Evolutionary conservation across 305 asterid genomes (phyloP).

Genomic region (Stenogyne calaminthoides): DNA sequence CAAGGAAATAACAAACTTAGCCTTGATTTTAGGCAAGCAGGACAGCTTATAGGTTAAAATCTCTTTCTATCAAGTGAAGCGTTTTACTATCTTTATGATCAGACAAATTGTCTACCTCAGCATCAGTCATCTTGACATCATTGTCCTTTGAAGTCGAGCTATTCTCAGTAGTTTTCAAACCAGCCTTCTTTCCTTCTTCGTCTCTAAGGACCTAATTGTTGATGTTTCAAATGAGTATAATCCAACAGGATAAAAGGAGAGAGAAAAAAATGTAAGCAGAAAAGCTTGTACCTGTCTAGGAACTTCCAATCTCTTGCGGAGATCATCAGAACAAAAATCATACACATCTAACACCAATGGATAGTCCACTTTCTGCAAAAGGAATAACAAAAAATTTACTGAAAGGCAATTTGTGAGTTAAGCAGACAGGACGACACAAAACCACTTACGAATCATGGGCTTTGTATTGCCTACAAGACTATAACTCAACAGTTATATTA

Average conservation of each 20-base stretch:
- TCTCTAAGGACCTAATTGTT: slow-evolving; percentile 74
- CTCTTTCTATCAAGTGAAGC: slow-evolving; percentile 8
- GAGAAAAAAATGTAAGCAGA: slow-evolving; percentile 18
- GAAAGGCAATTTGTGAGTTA: slow-evolving; percentile 1
- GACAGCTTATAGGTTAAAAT: not conserved
- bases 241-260: slow-evolving; percentile 13
- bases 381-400: not conserved
- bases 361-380: slow-evolving; percentile 90
- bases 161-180: slow-evolving; percentile 68
- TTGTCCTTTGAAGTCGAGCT: slow-evolving; percentile 54
- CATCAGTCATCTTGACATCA: slow-evolving; percentile 86
- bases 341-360: slow-evolving; percentile 90
- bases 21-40: slow-evolving; percentile 13
- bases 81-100: slow-evolving; percentile 18
- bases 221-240: slow-evolving; percentile 24
- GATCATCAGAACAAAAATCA: slow-evolving; percentile 94
- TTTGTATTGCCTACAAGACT: not conserved
- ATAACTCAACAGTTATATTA: not conserved
- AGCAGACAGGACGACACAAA: slow-evolving; percentile 2
- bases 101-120: slow-evolving; percentile 59
- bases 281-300: slow-evolving; percentile 77
- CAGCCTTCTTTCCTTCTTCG: slow-evolving; percentile 90
- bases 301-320: slow-evolving; percentile 76
- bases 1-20: slow-evolving; percentile 25
- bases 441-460: not conserved